Base-by-base conservation (phyloP, 164 flowering plant genomes). In the Aristolochia californica region DNA sequence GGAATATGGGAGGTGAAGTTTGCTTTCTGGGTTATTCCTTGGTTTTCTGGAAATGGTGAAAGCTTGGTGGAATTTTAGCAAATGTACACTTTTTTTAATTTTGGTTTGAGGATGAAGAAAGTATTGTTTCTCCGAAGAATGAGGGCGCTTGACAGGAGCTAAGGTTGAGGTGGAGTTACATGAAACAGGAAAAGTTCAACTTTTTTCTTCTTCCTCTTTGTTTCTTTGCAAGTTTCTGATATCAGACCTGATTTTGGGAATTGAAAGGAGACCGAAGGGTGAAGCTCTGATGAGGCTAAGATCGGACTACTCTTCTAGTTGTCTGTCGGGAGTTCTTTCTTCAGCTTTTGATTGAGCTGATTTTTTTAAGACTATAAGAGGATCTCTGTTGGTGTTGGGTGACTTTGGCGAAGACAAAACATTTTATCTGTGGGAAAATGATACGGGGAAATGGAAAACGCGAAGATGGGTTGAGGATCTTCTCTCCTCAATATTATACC, bases 401-500 rank as follows among this genome's bases (percentile, higher is more conserved):
- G 13, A 43, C 15, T 22, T 43, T 14, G 13, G 1, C 12, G 22
- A 47, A 16, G 21, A 45, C 11, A 27, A 24, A 8, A 22, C 16
- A 47, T 16, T n/a, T 47, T 22, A 28, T 26, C 13, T 21, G 28
- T 43, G 34, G 17, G 45, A 53, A 30, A 50, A 30, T 38, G 63
- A 43, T 34, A 21, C 38, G 43, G 24, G 34, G 26, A 12, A 34
- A 15, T 0, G 38, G 40, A 0, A 51, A 40, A 56, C 59, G 49
- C 57, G 64, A 57, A 61, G 62, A 58, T 53, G 45, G 64, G 52
- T 56, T 50, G 75, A 76, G 62, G 69, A 69, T 58, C 56, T 76
- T 70, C 45, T 67, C 78, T 23, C 43, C 65, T 22, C 70, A 65
- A 43, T 84, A 84, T 68, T 84, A 79, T 61, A 80, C 79, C 14